Evolutionary conservation across 2,329 filamentous ascomycete genomes (phyloP).

Genomic region (Penicillium sp.): DNA sequence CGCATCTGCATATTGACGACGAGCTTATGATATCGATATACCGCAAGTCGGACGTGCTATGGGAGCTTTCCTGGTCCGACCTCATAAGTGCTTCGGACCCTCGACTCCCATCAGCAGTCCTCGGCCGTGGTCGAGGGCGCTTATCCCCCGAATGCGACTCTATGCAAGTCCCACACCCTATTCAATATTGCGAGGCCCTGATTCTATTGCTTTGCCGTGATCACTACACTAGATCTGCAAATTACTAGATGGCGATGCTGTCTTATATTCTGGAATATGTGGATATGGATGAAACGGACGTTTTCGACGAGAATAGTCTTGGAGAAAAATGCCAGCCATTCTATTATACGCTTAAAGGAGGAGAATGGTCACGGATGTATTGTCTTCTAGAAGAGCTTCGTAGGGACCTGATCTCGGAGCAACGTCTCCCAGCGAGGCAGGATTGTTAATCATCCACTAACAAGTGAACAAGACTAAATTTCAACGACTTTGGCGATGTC

Average conservation of each 20-base stretch:
- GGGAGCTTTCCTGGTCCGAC: too few relatives aligned
- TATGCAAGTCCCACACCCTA: too few relatives aligned
- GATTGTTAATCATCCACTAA: not conserved
- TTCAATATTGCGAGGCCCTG: conserved; percentile 19
- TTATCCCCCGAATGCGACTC: too few relatives aligned
- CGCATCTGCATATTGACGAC: too few relatives aligned
- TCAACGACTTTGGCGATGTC: conserved; percentile 25
- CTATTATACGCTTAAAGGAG: conserved; percentile 16
- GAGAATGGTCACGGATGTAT: conserved; percentile 14
- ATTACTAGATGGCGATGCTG: conserved; percentile 19
- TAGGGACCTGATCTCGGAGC: not conserved
- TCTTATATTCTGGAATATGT: conserved; percentile 20
- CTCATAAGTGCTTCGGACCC: too few relatives aligned
- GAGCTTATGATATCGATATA: too few relatives aligned
- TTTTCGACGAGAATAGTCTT: conserved; percentile 16
- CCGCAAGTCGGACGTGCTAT: too few relatives aligned
- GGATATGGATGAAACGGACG: conserved; percentile 12
- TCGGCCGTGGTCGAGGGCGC: too few relatives aligned
- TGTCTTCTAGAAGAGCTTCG: conserved; percentile 14
- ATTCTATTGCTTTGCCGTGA: conserved; percentile 20
- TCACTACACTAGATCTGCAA: conserved; percentile 6
- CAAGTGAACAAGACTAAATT: conserved; percentile 2
- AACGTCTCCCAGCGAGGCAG: not conserved
- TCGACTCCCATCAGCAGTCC: too few relatives aligned
- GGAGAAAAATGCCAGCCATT: conserved; percentile 12